Evolutionary conservation across 805 yeast species (phyloP).

Genomic region (Yamadazyma phyllophila): DNA sequence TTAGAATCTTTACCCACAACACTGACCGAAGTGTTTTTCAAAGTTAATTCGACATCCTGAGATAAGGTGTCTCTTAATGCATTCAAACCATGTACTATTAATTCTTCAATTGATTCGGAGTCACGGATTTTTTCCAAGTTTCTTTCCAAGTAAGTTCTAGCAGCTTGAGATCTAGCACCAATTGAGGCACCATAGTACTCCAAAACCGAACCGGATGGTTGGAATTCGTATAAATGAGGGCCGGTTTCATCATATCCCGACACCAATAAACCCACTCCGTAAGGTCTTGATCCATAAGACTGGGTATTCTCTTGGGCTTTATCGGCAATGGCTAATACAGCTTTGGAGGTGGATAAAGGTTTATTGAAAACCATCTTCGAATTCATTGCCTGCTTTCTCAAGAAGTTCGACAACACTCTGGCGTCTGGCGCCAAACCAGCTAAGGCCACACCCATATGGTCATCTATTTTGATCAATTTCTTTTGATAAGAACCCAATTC

Average conservation of each 20-base stretch:
- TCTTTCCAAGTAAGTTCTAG: constrained; percentile 92
- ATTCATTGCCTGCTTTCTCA: constrained; percentile 89
- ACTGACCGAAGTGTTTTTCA: constrained; percentile 84
- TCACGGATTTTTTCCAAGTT: constrained; percentile 66
- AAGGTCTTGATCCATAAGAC: constrained; percentile 94
- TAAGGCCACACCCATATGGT: constrained; percentile 89
- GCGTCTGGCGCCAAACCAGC: constrained; percentile 99
- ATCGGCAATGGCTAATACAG: constrained; percentile 85
- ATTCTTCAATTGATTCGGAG: constrained; percentile 60
- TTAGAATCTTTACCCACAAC: constrained; percentile 81
- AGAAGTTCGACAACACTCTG: constrained; percentile 81
- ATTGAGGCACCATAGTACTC: constrained; percentile 93
- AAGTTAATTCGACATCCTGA: constrained; percentile 88
- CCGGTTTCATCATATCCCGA: constrained; percentile 94
- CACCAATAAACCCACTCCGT: constrained; percentile 92
- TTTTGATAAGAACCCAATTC: constrained; percentile 96
- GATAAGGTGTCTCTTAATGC: constrained; percentile 92
- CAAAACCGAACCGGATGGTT: constrained; percentile 90
- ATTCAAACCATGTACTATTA: constrained; percentile 80
- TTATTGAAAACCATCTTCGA: constrained; percentile 83
- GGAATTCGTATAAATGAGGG: constrained; percentile 90
- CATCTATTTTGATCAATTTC: constrained; percentile 87
- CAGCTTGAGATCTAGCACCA: constrained; percentile 99
- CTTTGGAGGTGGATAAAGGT: constrained; percentile 77
- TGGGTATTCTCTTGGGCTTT: constrained; percentile 98